These are phyloP conservation scores for Geosmithia morbida DNA, from an alignment of 2,329 filamentous ascomycete genomes.

Conservation along the genomic window DNA sequence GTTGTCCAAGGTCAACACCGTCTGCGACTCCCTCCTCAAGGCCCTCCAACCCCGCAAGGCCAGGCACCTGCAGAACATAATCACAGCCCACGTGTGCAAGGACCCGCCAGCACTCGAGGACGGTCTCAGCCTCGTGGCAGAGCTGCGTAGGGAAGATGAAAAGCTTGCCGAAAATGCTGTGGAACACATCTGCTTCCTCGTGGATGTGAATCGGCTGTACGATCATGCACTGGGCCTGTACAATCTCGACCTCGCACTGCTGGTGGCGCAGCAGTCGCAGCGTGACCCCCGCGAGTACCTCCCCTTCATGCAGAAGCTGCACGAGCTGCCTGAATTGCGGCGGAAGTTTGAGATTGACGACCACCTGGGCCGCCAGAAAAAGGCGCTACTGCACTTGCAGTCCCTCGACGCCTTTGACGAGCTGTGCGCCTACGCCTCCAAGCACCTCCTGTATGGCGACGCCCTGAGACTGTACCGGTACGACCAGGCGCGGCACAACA, in stretches of 20 bases:
- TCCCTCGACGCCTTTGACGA: constrained; percentile 63
- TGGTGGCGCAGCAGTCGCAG: constrained; percentile 92
- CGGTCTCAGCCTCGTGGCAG: constrained; percentile 65
- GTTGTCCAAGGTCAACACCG: constrained; percentile 60
- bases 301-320: constrained; percentile 80
- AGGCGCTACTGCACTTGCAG: constrained; percentile 67
- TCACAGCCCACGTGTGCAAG: constrained; percentile 93
- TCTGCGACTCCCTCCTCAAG: constrained; percentile 74
- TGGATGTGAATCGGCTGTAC: constrained; percentile 84
- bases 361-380: constrained; percentile 60
- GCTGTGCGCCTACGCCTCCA: constrained; percentile 60
- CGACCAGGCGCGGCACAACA: constrained; percentile 48
- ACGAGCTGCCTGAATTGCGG: constrained; percentile 55
- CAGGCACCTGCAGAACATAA: constrained; percentile 72
- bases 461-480: constrained; percentile 78
- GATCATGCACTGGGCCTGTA: constrained; percentile 85
- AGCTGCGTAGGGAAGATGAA: constrained; percentile 52
- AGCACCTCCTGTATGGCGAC: constrained; percentile 64
- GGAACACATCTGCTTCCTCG: constrained; percentile 94
- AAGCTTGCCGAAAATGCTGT: constrained; percentile 75
- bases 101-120: constrained; percentile 78
- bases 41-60: constrained; percentile 46
- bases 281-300: constrained; percentile 92
- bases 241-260: constrained; percentile 73
- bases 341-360: constrained; percentile 80